A percentile compares a stretch with the other conserved stretches of the same genome.
phyloP scores from a whole-genome alignment of 164 flowering plant genomes.

The Magnolia kwangsiensis region DNA sequence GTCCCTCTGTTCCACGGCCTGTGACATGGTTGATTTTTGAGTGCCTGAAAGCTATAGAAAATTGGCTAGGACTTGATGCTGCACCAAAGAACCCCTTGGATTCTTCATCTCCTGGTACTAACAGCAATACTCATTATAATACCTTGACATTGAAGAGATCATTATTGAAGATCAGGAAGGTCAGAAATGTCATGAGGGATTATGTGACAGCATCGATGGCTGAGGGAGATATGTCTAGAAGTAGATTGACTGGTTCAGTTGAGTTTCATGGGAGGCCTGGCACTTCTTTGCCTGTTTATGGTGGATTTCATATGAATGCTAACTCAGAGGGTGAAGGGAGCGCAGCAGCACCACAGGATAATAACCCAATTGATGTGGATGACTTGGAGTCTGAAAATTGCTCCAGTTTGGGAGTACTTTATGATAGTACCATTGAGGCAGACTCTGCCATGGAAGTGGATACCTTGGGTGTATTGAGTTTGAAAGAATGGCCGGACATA shows the following conservation, averaged over 20 bases:
- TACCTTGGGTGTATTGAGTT: slow-evolving; percentile 41
- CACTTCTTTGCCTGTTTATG: background rate
- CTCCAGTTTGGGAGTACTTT: background rate
- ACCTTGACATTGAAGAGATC: slow-evolving; percentile 42
- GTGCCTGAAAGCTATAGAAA: slow-evolving; percentile 71
- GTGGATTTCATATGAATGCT: slow-evolving; percentile 1
- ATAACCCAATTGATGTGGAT: slow-evolving; percentile 8
- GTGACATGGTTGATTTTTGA: slow-evolving; percentile 52
- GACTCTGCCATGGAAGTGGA: slow-evolving; percentile 36
- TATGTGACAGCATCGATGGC: slow-evolving; percentile 9
- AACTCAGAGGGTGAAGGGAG: slow-evolving; percentile 25
- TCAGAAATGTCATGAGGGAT: slow-evolving; percentile 31
- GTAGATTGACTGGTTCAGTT: slow-evolving; percentile 28
- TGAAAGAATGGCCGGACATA: slow-evolving; percentile 77
- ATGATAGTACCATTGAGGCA: slow-evolving; percentile 26
- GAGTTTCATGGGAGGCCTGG: slow-evolving; percentile 17
- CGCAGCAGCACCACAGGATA: slow-evolving; percentile 10
- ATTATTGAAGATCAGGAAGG: slow-evolving; percentile 44
- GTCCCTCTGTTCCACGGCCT: slow-evolving; percentile 39
- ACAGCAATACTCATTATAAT: background rate
- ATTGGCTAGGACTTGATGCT: slow-evolving; percentile 55
- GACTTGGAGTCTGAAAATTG: slow-evolving; percentile 24
- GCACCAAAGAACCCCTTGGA: slow-evolving; percentile 16
- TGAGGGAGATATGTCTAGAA: slow-evolving; percentile 2
- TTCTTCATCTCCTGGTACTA: background rate